Base-by-base conservation (phyloP, 257 asterid genomes). In the Thymus quinquecostatus region DNA sequence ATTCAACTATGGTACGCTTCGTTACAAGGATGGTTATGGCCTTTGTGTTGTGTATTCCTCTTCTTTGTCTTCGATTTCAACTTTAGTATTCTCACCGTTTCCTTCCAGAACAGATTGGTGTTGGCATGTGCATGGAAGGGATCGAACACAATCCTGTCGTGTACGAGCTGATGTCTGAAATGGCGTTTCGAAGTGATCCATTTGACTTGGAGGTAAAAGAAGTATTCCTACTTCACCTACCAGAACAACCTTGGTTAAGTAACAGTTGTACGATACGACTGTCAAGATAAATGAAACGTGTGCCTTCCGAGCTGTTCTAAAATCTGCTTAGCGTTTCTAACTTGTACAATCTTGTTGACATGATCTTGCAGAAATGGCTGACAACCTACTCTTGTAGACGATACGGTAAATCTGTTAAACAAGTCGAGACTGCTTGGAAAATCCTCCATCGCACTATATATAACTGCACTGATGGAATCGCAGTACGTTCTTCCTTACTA, bases 61-160 rank as follows among this genome's bases (percentile, higher is more conserved):
- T 40, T 79, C 41, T 74, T 70, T 75, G 54, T 59, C 69, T 70
- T 68, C 49, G 10, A 45, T 32, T 45, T 60, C 40, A 56, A 3
- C 60, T 43, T 60, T 54, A 47, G 74, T 40, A 53, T 60, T 68
- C 78, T 81, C 54, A 77, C 55, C 47, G 33, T 85, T 73, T 71
- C 56, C 73, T 74, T 76, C 21, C 75, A 49, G 69, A 69, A 78
- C 85, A 94, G 99, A 75, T 94, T 69, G 99, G 99, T 66, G 99
- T 91, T 44, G 98, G 98, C 60, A 88, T 91, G 98, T 91, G 99
- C 89, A 94, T 94, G 99, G 98, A 94, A 88, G 99, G 99, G 77
- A 91, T 88, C 59, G 99, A 94, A 78, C 97, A 94, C 0, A 94
- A 94, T 79, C 99, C 99, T 12, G 96, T 94, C 40, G 99, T 89